Evolutionary conservation across 2,329 filamentous ascomycete genomes (phyloP), one percentile per base, ranked within the genome.

Genomic region (Fusarium compactum): DNA sequence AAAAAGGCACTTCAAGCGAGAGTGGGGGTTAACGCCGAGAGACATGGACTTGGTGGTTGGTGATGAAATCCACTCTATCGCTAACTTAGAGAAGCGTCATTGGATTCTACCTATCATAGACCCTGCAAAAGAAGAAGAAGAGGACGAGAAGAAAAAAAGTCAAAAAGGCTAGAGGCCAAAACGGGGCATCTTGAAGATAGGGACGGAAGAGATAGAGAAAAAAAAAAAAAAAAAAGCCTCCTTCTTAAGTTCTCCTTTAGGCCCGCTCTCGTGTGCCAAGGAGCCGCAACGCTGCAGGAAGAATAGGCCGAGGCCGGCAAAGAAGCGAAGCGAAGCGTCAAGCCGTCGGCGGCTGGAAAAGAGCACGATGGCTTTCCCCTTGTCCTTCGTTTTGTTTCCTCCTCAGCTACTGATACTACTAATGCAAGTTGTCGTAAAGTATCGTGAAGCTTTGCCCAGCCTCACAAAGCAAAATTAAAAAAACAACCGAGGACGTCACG

Each of bases 81-180:
- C 27, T 38, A 45, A 67, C 25, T 43, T 56, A 54, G 50, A 53
- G 54, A 64, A 51, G 53, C 41, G 22, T 51, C 48, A 55, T 27
- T 24, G 51, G 40, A 60, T 60, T 51, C 32, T 51, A 53, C 67
- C 67, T 70, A 70, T 70, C 67, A 70, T 22, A 50, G 56, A 55
- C 58, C 46, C 29, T 32, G 58, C 41, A 70, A 68, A 52, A 53
- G 40, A 47, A 41, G 20, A 65, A 24, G 38, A 57, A 46, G 25
- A 52, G 14, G 8, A 25, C 8, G 34, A 40, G 20, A 32, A 32
- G 20, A 29, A 16, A 16, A 54, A 62, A 56, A 27, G 58, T 15
- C 8, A 24, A 24, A 52, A 61, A 38, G 50, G 47, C 56, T 54
- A 57, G 44, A 63, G 29, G 30, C 22, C 24, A 27, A 32, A 46